Base-by-base conservation (phyloP, 441 rosid genomes). In the Brassica balearica region DNA sequence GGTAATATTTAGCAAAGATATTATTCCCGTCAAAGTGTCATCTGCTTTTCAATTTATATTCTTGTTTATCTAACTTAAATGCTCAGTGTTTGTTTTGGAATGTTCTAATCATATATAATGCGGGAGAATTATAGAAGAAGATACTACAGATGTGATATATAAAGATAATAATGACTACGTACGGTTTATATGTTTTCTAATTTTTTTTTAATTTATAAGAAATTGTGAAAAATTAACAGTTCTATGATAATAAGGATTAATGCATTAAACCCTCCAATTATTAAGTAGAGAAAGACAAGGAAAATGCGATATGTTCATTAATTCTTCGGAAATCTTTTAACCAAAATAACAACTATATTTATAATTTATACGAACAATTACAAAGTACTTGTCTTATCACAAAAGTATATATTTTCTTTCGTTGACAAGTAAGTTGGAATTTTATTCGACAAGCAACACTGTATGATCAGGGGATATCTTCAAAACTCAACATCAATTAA, bases 1-100 rank as follows among this genome's bases (percentile, higher is more conserved):
- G 56, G 79, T 70, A 75, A 65, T 70, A 70, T 75, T 63, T 80
- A 71, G 73, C 69, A 58, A 80, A 75, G 69, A 75, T 80, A 80
- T 80, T 65, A 80, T 80, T 80, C 83, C 46, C 80, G 60, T 75
- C 53, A 69, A 74, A 69, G 73, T 60, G 64, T 65, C 69, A 9
- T 75, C 69, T 70, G 64, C 73, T 75, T 80, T 70, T 22, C 53
- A 23, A 46, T 25, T 75, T 74, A 71, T 80, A 80, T 80, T 80
- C 80, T 75, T 71, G 73, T 65, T 17, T 75, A 75, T 80, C 79
- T 75, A 65, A 9, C 0, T 74, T 22, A 29, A 65, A 65, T 32
- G 65, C 65, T 70, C 6, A 29, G 7, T 70, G 63, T 70, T 69
- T 65, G 14, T 41, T 69, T 69, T 43, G 64, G 79, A 80, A 75